Conservation (phyloP, 23 red algal species). For the Cyanidium caldarium region DNA sequence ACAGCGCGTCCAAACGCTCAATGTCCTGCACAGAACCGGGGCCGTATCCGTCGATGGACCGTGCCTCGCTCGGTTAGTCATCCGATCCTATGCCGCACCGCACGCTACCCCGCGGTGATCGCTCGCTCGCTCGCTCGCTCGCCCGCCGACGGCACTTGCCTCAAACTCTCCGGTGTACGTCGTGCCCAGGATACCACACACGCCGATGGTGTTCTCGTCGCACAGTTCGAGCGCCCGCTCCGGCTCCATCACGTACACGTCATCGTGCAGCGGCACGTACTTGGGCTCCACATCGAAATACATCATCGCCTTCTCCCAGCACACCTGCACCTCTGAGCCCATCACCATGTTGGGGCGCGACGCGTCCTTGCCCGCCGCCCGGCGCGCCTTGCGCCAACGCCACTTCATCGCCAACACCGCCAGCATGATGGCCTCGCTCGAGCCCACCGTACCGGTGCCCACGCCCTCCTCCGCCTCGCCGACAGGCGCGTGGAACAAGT, state of each 20-base stretch:
- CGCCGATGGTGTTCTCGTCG: slow-evolving; percentile 34
- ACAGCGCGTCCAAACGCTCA: not conserved
- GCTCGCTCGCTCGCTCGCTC: not conserved
- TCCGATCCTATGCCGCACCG: too few relatives aligned
- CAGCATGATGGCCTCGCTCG: slow-evolving; percentile 26
- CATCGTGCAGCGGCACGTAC: slow-evolving; percentile 11
- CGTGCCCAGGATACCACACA: slow-evolving; percentile 21
- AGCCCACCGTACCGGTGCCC: slow-evolving; percentile 27
- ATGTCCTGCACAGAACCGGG: not conserved
- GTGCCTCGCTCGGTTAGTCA: not conserved
- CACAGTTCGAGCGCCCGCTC: not conserved
- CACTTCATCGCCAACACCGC: slow-evolving; percentile 28
- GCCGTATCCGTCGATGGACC: not conserved
- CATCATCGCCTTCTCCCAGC: slow-evolving; percentile 22
- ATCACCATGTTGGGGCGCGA: slow-evolving; percentile 29
- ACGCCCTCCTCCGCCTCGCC: not conserved
- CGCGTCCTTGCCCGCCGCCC: not conserved
- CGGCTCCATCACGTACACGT: slow-evolving; percentile 12
- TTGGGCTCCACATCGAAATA: slow-evolving; percentile 31
- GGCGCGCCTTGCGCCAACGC: slow-evolving; percentile 14
- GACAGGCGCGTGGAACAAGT: slow-evolving; percentile 17
- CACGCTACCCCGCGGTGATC: too few relatives aligned
- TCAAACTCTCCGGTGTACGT: slow-evolving; percentile 31
- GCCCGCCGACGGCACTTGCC: not conserved
- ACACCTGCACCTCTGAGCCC: slow-evolving; percentile 12